Percentiles rank a stretch among this genome's conserved stretches.
Evolutionary conservation across 441 rosid genomes (phyloP).

Genomic region (Croton setiger): DNA sequence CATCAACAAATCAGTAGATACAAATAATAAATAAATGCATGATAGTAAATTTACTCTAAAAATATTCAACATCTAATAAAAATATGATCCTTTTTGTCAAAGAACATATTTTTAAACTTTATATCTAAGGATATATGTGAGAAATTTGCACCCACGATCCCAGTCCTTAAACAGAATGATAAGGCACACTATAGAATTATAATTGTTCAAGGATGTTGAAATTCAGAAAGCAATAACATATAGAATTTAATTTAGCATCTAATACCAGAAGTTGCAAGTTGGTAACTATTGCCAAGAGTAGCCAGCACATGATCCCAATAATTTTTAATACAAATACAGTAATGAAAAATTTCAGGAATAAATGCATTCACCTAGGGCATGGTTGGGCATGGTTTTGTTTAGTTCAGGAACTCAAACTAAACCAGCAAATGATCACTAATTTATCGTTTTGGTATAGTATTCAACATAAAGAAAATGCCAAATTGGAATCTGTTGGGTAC

Average conservation of each 20-base stretch:
- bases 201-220: neutral
- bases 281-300: neutral
- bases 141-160: neutral
- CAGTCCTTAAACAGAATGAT: neutral
- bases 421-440: neutral
- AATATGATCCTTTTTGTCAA: too few species aligned
- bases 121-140: neutral
- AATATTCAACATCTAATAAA: neutral
- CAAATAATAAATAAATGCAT: neutral
- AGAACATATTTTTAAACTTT: neutral
- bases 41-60: neutral
- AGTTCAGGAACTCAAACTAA: neutral
- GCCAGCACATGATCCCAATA: neutral
- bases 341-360: neutral
- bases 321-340: neutral
- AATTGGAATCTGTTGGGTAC: neutral
- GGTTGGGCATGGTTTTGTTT: neutral
- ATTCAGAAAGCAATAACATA: neutral
- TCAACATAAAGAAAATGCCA: neutral
- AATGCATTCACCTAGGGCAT: neutral
- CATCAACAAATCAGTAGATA: slow-evolving; percentile 24
- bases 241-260: neutral
- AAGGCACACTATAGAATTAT: neutral
- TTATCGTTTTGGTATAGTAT: neutral
- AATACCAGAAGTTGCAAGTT: neutral